Evolutionary conservation across 495 filamentous ascomycete genomes (phyloP), one percentile per base, ranked within the genome.

Genomic region (Lasiosphaeria miniovina): DNA sequence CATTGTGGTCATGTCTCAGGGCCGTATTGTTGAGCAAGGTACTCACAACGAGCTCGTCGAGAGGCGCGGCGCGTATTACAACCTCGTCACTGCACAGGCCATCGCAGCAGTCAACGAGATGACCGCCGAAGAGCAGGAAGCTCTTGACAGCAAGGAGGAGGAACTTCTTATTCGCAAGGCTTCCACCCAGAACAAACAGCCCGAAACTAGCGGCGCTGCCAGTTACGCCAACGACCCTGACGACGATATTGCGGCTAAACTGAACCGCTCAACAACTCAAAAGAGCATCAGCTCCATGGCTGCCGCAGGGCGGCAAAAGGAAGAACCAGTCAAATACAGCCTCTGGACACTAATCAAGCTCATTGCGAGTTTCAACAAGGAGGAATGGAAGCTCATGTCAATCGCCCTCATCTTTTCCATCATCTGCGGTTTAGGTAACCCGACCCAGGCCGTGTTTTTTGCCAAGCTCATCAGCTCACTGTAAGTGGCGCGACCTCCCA

Each of bases 1-100:
- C 68, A 98, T 98, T 60, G 91, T 97, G 15, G 91, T 96, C 64
- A 91, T 98, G 86, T 81, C 85, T 11, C 74, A 88, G 57, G 94
- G 94, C 52, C 71, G 79, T 17, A 95, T 97, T 59, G 80, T 94
- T n/a, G 94, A 98, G 68, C 91, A 78, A 59, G 90, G 91, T 1
- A 88, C 82, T 15, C 90, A 92, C 71, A 80, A 84, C 9, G 82
- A 85, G 58, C 74, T 96, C 57, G 67, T 94, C 4, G 74, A 78
- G 57, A 71, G 81, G 58, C 83, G 74, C 55, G 84, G 84, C 2
- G 86, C 75, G 3, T 86, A 85, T 65, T 80, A 75, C 48, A 75
- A 74, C 41, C 75, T 85, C 8, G 83, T 86, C 31, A 75, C 76
- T 35, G 82, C 82, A 32, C 83, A 86, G 65, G 77, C 82, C 43